These are phyloP conservation scores for Termitomyces sp. DNA, from an alignment of 768 basidiomycete species.

Conservation along the genomic window DNA sequence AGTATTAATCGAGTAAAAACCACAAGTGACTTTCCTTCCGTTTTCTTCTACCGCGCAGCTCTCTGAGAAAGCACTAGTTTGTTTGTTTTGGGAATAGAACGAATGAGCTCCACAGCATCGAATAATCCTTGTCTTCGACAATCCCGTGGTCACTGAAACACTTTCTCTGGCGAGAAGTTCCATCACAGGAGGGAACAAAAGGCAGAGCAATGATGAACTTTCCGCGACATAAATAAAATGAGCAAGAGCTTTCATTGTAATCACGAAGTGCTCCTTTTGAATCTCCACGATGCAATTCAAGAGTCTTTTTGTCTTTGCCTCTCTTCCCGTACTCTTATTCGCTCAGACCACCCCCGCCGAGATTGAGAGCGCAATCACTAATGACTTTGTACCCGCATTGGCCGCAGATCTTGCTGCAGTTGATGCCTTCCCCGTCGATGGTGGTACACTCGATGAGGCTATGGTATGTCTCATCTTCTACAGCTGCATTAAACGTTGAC, in stretches of 20 bases:
- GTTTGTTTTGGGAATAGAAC: no score
- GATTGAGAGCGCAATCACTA: slow-evolving; percentile 24
- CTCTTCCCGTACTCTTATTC: slow-evolving; percentile 12
- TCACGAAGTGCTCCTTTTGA: not conserved
- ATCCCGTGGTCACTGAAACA: not conserved
- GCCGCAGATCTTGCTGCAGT: slow-evolving; percentile 24
- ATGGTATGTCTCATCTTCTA: slow-evolving; percentile 15
- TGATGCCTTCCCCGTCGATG: slow-evolving; percentile 23
- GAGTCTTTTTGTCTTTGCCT: not conserved
- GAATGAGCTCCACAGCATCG: no score
- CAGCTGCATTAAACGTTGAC: not conserved
- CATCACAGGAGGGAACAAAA: not conserved
- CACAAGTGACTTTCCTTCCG: not conserved
- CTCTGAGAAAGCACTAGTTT: no score
- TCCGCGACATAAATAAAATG: not conserved
- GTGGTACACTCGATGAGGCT: slow-evolving; percentile 17
- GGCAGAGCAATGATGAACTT: not conserved
- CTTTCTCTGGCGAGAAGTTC: not conserved
- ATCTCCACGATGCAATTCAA: not conserved
- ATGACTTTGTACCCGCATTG: slow-evolving; percentile 18
- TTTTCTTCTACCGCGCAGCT: no score
- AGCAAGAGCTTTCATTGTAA: not conserved
- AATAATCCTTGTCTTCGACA: not conserved
- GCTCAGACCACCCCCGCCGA: slow-evolving; percentile 14
- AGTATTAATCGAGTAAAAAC: no score